These are phyloP conservation scores for Circinella umbellata DNA, from an alignment of 371 early-diverging fungal genomes.

Conservation along the genomic window DNA sequence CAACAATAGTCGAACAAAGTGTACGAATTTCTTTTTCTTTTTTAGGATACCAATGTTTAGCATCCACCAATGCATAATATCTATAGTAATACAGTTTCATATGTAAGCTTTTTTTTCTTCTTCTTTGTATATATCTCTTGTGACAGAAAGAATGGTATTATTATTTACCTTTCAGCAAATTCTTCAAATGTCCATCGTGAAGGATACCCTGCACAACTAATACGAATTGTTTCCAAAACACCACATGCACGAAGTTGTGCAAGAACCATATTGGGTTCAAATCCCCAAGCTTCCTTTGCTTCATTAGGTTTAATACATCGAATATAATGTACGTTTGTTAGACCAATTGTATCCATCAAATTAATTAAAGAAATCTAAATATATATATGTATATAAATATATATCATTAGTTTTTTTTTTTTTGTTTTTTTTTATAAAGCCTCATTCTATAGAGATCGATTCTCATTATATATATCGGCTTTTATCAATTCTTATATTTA, in stretches of 20 bases:
- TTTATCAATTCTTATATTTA: too few relatives aligned
- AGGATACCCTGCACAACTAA: conserved; percentile 99
- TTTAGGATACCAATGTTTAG: conserved; percentile 66
- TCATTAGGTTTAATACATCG: conserved; percentile 98
- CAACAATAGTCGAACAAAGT: conserved; percentile 70
- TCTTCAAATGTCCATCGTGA: conserved; percentile 90
- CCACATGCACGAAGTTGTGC: conserved; percentile 98
- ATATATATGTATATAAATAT: neutral
- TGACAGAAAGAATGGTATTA: neutral
- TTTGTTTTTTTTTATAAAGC: too few relatives aligned
- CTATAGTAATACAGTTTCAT: conserved; percentile 36
- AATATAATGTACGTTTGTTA: conserved; percentile 95
- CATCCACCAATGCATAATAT: conserved; percentile 84
- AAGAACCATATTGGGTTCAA: conserved; percentile 93
- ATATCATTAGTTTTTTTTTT: too few relatives aligned
- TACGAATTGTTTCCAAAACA: conserved; percentile 99
- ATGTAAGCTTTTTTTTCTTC: too few relatives aligned
- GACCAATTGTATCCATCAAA: conserved; percentile 92
- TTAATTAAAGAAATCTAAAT: conserved; percentile 75
- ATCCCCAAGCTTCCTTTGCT: conserved; percentile 86
- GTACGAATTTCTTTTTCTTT: conserved; percentile 48
- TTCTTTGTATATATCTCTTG: neutral
- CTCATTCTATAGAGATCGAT: too few relatives aligned
- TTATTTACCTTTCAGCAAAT: conserved; percentile 72
- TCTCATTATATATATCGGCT: too few relatives aligned